phyloP scores from a whole-genome alignment of 805 yeast species.

The Ogataea pignaliae region DNA sequence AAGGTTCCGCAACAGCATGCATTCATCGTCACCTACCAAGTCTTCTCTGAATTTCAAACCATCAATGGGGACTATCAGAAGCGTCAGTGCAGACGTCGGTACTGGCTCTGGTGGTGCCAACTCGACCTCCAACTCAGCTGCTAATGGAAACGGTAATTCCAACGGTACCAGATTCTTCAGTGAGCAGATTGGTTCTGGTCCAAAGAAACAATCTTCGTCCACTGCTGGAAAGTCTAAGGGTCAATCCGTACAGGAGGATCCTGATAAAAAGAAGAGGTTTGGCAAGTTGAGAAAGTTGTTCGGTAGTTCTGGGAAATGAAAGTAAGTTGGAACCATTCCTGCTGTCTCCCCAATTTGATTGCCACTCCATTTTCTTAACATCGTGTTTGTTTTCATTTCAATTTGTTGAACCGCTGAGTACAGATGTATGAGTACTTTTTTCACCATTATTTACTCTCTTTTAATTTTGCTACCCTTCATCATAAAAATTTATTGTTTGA shows the following conservation, averaged over 20 bases:
- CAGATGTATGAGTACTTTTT: neutral
- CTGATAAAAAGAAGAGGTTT: conserved; percentile 28
- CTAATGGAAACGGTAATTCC: neutral
- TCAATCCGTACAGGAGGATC: conserved; percentile 7
- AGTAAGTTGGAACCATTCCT: neutral
- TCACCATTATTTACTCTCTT: too few species aligned
- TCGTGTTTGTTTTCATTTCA: neutral
- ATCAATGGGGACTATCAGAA: conserved; percentile 20
- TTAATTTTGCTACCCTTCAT: too few species aligned
- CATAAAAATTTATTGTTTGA: too few species aligned
- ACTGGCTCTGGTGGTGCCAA: neutral
- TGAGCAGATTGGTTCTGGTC: conserved; percentile 15
- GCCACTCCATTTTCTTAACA: neutral
- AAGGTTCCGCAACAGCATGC: neutral
- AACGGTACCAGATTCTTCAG: conserved; percentile 22
- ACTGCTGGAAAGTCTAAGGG: neutral
- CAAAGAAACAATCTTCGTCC: neutral
- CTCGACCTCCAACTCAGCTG: conserved; percentile 3
- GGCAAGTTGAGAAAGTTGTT: conserved; percentile 33
- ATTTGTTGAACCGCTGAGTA: neutral
- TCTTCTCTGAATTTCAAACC: conserved; percentile 14
- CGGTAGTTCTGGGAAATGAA: conserved; percentile 16
- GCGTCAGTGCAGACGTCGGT: conserved; percentile 20
- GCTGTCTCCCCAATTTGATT: neutral
- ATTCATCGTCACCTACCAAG: neutral